These are phyloP conservation scores for Cicer pinnatifidum DNA, from an alignment of 306 rosid genomes.

Conservation along the genomic window DNA sequence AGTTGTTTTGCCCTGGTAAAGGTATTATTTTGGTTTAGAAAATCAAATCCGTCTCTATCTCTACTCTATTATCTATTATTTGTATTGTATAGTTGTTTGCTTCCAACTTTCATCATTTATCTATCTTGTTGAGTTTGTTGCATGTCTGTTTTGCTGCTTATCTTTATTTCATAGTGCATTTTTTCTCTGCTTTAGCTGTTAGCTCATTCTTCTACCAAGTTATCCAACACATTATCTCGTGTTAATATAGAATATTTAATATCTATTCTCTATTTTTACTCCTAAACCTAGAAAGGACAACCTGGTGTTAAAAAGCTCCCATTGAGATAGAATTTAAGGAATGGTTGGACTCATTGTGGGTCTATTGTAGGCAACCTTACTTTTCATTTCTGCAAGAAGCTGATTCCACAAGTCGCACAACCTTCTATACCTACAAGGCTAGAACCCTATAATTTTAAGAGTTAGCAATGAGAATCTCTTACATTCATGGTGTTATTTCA, in stretches of 20 bases:
- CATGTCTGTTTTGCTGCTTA: constrained; percentile 8
- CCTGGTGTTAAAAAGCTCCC: not conserved
- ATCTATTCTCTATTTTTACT: constrained; percentile 4
- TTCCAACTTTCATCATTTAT: constrained; percentile 14
- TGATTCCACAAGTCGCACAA: not conserved
- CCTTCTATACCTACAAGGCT: not conserved
- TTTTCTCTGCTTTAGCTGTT: not conserved
- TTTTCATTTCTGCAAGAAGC: not conserved
- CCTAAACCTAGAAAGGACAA: not conserved
- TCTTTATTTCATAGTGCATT: constrained; percentile 6
- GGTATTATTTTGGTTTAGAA: constrained; percentile 53
- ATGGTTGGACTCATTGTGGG: not conserved
- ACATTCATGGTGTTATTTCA: not conserved
- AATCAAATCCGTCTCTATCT: constrained; percentile 2
- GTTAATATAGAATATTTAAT: not conserved
- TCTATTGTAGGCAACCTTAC: not conserved
- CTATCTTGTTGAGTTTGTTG: constrained; percentile 19
- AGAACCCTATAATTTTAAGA: not conserved
- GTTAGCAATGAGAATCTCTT: not conserved
- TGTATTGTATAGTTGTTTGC: constrained; percentile 27
- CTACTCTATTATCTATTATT: constrained; percentile 8
- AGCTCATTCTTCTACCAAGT: constrained; percentile 12
- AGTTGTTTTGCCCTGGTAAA: constrained; percentile 55
- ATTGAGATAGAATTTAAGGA: not conserved
- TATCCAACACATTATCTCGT: not conserved